Evolutionary conservation across 1,284 basidiomycete genomes (phyloP), one percentile per base, ranked within the genome.

Genomic region (Trichosporon coremiiforme): DNA sequence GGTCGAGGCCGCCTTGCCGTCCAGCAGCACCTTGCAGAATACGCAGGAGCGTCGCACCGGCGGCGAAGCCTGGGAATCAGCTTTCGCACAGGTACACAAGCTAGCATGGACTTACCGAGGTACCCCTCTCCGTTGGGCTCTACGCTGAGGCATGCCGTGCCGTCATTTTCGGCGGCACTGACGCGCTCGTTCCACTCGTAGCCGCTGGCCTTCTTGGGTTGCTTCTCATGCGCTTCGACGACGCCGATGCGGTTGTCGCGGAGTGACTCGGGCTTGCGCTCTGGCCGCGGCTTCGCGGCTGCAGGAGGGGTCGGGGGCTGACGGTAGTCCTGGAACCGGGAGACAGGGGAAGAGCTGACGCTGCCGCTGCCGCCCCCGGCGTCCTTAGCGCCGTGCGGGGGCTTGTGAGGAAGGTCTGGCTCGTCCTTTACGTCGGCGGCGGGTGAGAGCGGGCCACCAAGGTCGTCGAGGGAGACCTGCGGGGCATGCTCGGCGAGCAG

Each of bases 61-160:
- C 70, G 10, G 73, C 73, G 41, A 75, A 75, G 68, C 68, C 74
- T 77, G 17, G 29, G 13, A n/a, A 12, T 45, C 8, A 45, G 41
- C 41, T n/a, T n/a, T n/a, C 41, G 5, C 17, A 6, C 41, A 25
- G 25, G 25, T 25, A n/a, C 5, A n/a, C 41, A 10, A n/a, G 17
- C 41, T 45, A 45, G 17, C 12, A 4, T n/a, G 5, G 17, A 45
- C 57, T 31, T 4, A 62, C 57, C 77, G 10, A 78, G 70, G 63
- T 78, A 77, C 1, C 74, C 73, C 15, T 72, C 65, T 2, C 71
- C 73, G n/a, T 72, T 71, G 1, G 73, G 70, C 45, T 78, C 74
- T 9, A 77, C 70, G 20, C 71, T 70, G 13, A 78, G 66, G 15
- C 70, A 66, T 0, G 71, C 77, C 10, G 73, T 78, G 5, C 77